Base-by-base conservation (phyloP, 2,329 filamentous ascomycete species). In the Ophiostoma tasmaniense region DNA sequence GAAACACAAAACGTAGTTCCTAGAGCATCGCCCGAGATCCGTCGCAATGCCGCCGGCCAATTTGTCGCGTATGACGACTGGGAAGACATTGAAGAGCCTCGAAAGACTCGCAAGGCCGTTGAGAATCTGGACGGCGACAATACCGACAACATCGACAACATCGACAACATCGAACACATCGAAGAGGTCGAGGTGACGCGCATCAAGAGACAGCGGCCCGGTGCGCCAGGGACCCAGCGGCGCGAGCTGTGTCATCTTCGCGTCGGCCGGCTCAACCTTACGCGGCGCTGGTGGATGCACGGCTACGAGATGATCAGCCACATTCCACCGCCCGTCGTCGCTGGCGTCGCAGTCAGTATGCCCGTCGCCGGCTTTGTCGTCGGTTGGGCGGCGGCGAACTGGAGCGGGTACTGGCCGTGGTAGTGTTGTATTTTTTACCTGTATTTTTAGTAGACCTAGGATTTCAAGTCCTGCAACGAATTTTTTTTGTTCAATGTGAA, bases 251-350 rank as follows among this genome's bases (percentile, higher is more conserved):
- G 69, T 50, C 69, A 72, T 28, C 39, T 72, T 25, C 69, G 70
- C 50, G 67, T 71, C 25, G 69, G 67, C n/a, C 67, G 67, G 6
- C 68, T 71, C 67, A 71, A 71, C 45, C 64, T 72, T 2, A 59
- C 65, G n/a, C 70, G 71, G 3, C 69, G 69, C 65, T 72, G 71
- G 71, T 72, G 70, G 70, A 69, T 72, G 69, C 66, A 69, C n/a
- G 70, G 69, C 52, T 70, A 67, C 66, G 69, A 70, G 65, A 28
- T 67, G 59, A 45, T 71, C 17, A 64, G 50, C 45, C 61, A 42
- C 2, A 50, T 72, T 3, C 70, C 70, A 30, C 70, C 71, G 25
- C 70, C 67, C 3, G 33, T 72, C 17, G 37, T 70, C 20, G 65
- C 66, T n/a, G 68, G 68, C 28, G 25, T 66, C 10, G 66, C 64